phyloP scores from a whole-genome alignment of 192 early-diverging fungal species.

The Lunasporangiospora selenospora region DNA sequence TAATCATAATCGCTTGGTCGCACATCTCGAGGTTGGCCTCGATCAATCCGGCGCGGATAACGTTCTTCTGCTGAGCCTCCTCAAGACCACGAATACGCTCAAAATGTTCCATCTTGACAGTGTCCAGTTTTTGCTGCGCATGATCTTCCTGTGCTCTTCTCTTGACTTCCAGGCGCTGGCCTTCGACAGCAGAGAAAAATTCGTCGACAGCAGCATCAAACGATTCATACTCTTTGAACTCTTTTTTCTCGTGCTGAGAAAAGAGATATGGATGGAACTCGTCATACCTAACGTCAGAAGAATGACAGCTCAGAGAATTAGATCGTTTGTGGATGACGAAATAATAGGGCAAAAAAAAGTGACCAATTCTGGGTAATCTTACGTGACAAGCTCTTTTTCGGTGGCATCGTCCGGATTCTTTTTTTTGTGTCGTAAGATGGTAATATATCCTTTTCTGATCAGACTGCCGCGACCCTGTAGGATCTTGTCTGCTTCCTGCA shows the following conservation, averaged over 20 bases:
- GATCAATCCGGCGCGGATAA: constrained; percentile 83
- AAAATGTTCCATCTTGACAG: constrained; percentile 79
- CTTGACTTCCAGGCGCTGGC: constrained; percentile 78
- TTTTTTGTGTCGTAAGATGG: constrained; percentile 53
- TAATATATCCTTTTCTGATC: constrained; percentile 65
- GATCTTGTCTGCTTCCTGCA: constrained; percentile 76
- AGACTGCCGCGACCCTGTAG: constrained; percentile 54
- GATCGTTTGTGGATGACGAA: background rate
- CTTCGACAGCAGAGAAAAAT: constrained; percentile 91
- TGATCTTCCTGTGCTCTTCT: constrained; percentile 74
- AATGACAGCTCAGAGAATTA: background rate
- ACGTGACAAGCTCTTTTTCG: constrained; percentile 46
- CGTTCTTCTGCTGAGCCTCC: constrained; percentile 69
- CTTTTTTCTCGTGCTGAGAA: constrained; percentile 60
- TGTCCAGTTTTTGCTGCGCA: constrained; percentile 85
- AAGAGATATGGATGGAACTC: constrained; percentile 80
- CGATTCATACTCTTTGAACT: constrained; percentile 67
- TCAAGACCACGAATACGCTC: constrained; percentile 82
- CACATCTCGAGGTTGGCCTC: constrained; percentile 85
- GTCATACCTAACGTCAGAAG: constrained; percentile 51
- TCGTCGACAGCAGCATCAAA: constrained; percentile 91
- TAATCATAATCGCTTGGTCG: constrained; percentile 86
- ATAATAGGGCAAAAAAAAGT: constrained; percentile 1
- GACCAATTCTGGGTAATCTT: constrained; percentile 5
- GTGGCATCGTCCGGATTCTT: constrained; percentile 45